Base-by-base conservation (phyloP, 352 stramenopile species). In the Phytophthora uliginosa region DNA sequence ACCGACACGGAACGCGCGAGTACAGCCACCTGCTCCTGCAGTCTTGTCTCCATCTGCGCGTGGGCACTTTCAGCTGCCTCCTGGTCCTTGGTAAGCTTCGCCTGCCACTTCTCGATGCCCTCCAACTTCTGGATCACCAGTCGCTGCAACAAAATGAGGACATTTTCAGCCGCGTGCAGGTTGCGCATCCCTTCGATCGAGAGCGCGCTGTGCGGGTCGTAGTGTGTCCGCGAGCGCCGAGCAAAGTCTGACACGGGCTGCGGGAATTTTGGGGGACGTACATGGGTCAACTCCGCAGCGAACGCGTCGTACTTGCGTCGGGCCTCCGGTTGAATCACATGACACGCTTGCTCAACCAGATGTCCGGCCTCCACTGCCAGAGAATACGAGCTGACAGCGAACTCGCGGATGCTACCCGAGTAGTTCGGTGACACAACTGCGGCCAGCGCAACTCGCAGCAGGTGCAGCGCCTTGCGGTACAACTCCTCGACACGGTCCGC, bases 51-150 rank as follows among this genome's bases (percentile, higher is more conserved):
- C 57, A 93, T 78, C 69, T 80, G 82, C 60, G 75, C 76, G 70
- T 93, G 85, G 3, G 76, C 77, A 20, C 72, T 78, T 48, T 95
- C 88, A 51, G 85, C 85, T 22, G 69, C 70, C 28, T 83, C 85
- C 33, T 82, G 75, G 59, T 95, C 88, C 60, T 86, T 87, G 26
- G 82, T 85, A 0, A 96, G 80, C 58, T 91, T 80, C 7, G 69
- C 62, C 54, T 89, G 87, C 89, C 89, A 96, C 64, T 91, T 85
- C 17, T 93, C 86, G 22, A 96, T 81, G n/a, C 89, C 66, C 68
- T 95, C 88, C 3, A 94, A 76, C 69, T 96, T 96, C 61, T 92
- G 82, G 42, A 94, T 90, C 65, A 95, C 89, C 34, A 95, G 80
- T 6, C 88, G 86, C 68, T 96, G 89, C 65, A 93, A 66, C 71